Base-by-base conservation (phyloP, 495 filamentous ascomycete species). In the Lophiotrema nucula region DNA sequence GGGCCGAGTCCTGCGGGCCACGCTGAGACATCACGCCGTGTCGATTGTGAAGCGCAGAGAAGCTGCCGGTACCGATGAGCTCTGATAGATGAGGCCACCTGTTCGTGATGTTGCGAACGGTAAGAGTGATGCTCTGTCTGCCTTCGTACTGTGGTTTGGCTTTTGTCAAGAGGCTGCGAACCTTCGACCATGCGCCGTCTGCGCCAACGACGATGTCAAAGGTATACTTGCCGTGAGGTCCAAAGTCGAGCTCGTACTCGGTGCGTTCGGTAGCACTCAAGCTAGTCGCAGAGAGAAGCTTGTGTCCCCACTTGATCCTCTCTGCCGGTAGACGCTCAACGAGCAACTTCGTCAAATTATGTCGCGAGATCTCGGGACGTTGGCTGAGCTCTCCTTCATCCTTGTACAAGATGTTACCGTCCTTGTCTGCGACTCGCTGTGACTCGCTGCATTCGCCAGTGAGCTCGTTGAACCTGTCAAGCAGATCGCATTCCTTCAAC, bases 1-100 rank as follows among this genome's bases (percentile, higher is more conserved):
- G 66, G 5, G 70, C 70, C 10, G 67, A 70, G 23, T 75, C 77
- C 43, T 75, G 64, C n/a, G 69, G 50, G 23, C 56, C 53, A n/a
- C 72, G 72, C 31, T 75, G 74, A 1, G 69, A 52, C 50, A 64
- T 64, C 18, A 74, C 60, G 21, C 58, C 70, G 35, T 69, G 66
- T 0, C 63, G 53, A 12, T 58, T 45, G 1, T 70, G 72, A 1
- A 75, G 43, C 0, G 60, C 41, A n/a, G 41, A 43, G 33, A 44
- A 47, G 8, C 26, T 45, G 1, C 64, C 64, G 2, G 43, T n/a
- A 12, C 64, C 64, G 4, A 57, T 43, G n/a, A 49, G 44, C 2
- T 31, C 38, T 1, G 21, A 26, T 2, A 64, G 42, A 24, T 54
- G 43, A 5, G 42, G 42, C 31, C 57, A 53, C 1, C 59, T 67